A percentile compares a stretch with the other conserved stretches of the same genome.
Conservation (phyloP, 768 basidiomycete genomes). For the Rhodotorula kratochvilovae region DNA sequence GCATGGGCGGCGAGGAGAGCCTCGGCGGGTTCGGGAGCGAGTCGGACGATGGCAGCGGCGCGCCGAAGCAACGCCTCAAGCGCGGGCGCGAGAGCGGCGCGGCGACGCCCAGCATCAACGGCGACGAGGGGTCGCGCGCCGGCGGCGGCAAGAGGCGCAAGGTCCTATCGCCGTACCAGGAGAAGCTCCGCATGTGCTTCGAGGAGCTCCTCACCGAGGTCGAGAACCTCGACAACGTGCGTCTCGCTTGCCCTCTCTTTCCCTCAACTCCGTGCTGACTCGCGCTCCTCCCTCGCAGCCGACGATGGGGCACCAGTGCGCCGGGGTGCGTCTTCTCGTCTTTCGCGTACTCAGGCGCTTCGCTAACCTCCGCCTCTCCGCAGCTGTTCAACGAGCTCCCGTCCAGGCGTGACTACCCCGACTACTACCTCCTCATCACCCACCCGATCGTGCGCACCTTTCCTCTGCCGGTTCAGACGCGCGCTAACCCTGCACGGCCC, state of each 20-base stretch:
- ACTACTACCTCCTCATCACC: slow-evolving; percentile 79
- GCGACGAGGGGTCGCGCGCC: slow-evolving; percentile 57
- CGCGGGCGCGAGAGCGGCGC: slow-evolving; percentile 61
- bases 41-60: slow-evolving; percentile 7
- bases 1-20: slow-evolving; percentile 39
- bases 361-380: slow-evolving; percentile 47
- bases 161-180: slow-evolving; percentile 35
- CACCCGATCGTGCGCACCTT: slow-evolving; percentile 68
- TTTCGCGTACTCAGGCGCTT: not conserved
- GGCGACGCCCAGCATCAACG: slow-evolving; percentile 66
- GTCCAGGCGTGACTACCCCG: slow-evolving; percentile 55
- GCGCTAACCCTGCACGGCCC: no score
- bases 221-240: slow-evolving; percentile 40
- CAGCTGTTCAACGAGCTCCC: slow-evolving; percentile 77
- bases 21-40: slow-evolving; percentile 1
- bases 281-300: slow-evolving; percentile 47
- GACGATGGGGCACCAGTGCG: slow-evolving; percentile 51
- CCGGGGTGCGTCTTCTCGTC: slow-evolving; percentile 8
- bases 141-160: slow-evolving; percentile 44
- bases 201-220: slow-evolving; percentile 45
- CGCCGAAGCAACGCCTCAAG: slow-evolving; percentile 28
- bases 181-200: slow-evolving; percentile 46
- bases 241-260: not conserved
- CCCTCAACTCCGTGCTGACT: not conserved
- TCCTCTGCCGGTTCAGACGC: not conserved